Conservation (phyloP, 2,329 filamentous ascomycete species). For the Hypoxylon sp. region DNA sequence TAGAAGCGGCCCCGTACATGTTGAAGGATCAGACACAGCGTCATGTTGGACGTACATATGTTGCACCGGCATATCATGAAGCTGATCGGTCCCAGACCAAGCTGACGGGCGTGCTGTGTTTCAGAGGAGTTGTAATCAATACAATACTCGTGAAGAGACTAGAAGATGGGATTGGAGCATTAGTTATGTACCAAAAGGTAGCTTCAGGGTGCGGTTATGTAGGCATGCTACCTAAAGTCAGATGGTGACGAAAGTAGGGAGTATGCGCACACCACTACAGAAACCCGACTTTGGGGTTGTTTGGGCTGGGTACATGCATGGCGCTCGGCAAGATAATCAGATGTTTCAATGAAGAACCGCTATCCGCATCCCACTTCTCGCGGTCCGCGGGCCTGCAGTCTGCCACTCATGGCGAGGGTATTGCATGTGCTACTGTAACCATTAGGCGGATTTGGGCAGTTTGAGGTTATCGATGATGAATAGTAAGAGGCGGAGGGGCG, state of each 20-base stretch:
- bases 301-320: constrained; percentile 38
- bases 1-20: constrained; percentile 18
- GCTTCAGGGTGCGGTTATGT: constrained; percentile 15
- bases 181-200: constrained; percentile 5
- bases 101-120: constrained; percentile 33
- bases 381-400: constrained; percentile 23
- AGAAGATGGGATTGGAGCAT: constrained; percentile 30
- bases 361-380: constrained; percentile 32
- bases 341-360: constrained; percentile 36
- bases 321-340: constrained; percentile 45
- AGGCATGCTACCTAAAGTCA: constrained; percentile 39
- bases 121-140: constrained; percentile 37
- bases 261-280: constrained; percentile 41
- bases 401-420: constrained; percentile 29
- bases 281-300: constrained; percentile 30
- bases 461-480: constrained; percentile 8
- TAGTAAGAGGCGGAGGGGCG: constrained; percentile 1
- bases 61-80: constrained; percentile 34
- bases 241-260: constrained; percentile 44
- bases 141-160: constrained; percentile 33
- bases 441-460: constrained; percentile 15
- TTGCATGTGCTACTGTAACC: constrained; percentile 42
- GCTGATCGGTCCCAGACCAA: constrained; percentile 30
- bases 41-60: constrained; percentile 23
- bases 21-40: constrained; percentile 42